Base-by-base conservation (phyloP, 2,329 filamentous ascomycete genomes). In the Monosporascus sp. region DNA sequence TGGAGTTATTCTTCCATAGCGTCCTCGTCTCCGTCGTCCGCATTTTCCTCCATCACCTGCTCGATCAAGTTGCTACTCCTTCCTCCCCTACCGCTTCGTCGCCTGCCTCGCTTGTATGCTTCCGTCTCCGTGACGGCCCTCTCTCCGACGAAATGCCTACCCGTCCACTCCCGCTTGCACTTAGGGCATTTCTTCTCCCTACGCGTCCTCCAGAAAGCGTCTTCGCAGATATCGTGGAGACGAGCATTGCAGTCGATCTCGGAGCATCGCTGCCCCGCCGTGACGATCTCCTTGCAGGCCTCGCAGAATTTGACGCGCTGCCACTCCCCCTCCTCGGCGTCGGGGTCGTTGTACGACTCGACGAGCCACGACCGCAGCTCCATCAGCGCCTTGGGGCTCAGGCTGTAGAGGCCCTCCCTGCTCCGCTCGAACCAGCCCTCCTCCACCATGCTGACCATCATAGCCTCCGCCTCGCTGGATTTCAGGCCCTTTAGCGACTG, bases 241-340 rank as follows among this genome's bases (percentile, higher is more conserved):
- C 92, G 78, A 11, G 84, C 78, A 31, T 71, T 75, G 67, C 92
- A 97, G 20, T 84, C 78, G 38, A 79, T 71, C 55, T 88, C 80
- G 2, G 77, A 69, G 70, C 92, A 96, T 51, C 92, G 81, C 76
- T 91, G 81, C 1, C 92, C 91, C 58, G 88, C 75, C 1, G 93
- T 99, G 41, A 97, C 83, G 56, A 97, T 87, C 59, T 96, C 91
- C 68, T 84, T 88, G 70, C 94, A 99, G 0, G 89, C 91, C 64
- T 88, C 82, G 68, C 94, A 99, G 57, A 85, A 83, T 72, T 94
- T 96, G 67, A 99, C 88, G 57, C 84, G 83, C 65, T 90, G 81
- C 76, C 81, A 84, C 37, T 83, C 83, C n/a, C 73, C 71, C 1
- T 75, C 72, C 9, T 82, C 83, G 1, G 77, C 75, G 9, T 83